Evolutionary conservation across 345 rosid species (phyloP).

Genomic region (Mallotus nudiflorus): DNA sequence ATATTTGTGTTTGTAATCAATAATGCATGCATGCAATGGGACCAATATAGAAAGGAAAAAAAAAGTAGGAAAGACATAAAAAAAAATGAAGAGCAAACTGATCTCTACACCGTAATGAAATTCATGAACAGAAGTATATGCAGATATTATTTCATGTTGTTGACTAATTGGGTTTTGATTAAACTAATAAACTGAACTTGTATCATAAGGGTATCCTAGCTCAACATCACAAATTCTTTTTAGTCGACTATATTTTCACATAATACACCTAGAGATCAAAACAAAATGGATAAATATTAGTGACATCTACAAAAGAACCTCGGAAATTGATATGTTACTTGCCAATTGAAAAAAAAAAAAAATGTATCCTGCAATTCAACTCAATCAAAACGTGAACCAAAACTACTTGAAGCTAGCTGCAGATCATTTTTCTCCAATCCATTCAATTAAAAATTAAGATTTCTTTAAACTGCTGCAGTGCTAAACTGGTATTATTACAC

Average conservation of each 20-base stretch:
- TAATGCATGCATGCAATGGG: background rate
- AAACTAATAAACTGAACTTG: background rate
- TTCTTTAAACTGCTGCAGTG: too few species aligned
- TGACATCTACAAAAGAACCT: background rate
- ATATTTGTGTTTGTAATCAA: background rate
- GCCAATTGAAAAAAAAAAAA: background rate
- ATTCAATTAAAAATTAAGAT: too few species aligned
- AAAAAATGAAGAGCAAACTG: background rate
- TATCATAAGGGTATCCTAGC: background rate
- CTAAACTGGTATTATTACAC: too few species aligned
- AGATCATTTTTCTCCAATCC: too few species aligned
- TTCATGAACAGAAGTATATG: background rate
- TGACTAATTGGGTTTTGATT: background rate
- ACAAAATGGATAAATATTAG: background rate
- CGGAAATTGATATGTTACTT: too few species aligned
- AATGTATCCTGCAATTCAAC: too few species aligned
- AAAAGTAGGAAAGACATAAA: too few species aligned
- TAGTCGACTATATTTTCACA: background rate
- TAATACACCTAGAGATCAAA: background rate
- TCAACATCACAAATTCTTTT: background rate
- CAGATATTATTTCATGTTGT: background rate
- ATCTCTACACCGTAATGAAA: background rate
- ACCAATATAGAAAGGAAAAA: too few species aligned
- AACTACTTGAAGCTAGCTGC: too few species aligned
- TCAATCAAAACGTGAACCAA: too few species aligned